Conservation (phyloP, 108 stramenopile species). For the Conticribra weissflogii region DNA sequence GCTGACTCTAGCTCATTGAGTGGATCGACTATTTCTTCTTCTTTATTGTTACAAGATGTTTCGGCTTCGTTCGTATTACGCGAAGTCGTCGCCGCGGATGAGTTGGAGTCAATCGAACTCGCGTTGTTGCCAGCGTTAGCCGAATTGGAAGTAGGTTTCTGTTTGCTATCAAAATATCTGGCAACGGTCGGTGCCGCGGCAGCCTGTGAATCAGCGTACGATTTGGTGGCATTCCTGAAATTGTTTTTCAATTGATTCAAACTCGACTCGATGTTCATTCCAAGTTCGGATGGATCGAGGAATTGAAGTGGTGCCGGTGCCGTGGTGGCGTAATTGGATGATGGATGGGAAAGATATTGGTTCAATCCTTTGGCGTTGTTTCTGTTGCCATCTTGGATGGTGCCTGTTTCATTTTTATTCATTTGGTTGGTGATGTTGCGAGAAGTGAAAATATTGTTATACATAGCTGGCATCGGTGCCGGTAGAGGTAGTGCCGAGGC, state of each 20-base stretch:
- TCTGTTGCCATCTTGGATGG: no score
- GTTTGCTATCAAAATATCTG: neutral
- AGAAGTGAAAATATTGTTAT: no score
- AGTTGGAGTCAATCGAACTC: no score
- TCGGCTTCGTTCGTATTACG: no score
- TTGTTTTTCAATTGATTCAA: constrained; percentile 66
- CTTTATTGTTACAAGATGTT: neutral
- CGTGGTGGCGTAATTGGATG: constrained; percentile 19
- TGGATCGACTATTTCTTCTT: neutral
- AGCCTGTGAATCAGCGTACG: neutral
- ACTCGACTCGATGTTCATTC: constrained; percentile 56
- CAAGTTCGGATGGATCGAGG: constrained; percentile 46
- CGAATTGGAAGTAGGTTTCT: neutral
- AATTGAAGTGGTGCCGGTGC: constrained; percentile 33
- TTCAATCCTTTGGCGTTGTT: no score
- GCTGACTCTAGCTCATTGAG: neutral
- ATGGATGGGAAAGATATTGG: constrained; percentile 31
- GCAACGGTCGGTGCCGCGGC: neutral
- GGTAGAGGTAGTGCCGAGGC: no score
- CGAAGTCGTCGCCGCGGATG: neutral
- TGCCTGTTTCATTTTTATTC: no score
- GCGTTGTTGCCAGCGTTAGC: no score
- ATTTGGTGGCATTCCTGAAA: constrained; percentile 33
- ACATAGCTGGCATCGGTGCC: no score
- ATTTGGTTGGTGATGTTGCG: no score